Percentiles rank a stretch among this genome's conserved stretches.
phyloP scores from a whole-genome alignment of 2,329 filamentous ascomycete species.

The Aureobasidium mangrovei region DNA sequence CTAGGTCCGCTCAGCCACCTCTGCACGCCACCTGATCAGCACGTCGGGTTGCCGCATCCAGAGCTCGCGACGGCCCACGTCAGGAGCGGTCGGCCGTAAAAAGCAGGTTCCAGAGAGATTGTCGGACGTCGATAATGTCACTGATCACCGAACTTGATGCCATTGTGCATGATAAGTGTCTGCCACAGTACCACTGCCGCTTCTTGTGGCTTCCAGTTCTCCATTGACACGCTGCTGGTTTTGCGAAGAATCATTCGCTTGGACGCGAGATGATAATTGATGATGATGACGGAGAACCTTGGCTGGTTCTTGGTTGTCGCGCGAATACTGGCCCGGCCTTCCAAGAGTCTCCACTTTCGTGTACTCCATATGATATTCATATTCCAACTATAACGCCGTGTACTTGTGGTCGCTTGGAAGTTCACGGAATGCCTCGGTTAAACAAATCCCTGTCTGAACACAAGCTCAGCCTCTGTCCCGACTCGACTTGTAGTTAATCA shows the following conservation, averaged over 20 bases:
- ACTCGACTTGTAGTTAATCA: not conserved
- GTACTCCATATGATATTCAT: no score
- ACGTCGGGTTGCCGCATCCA: not conserved
- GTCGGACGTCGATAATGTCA: not conserved
- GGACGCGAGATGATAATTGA: no score
- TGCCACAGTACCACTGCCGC: conserved; percentile 1
- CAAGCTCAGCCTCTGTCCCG: not conserved
- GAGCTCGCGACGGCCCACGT: not conserved
- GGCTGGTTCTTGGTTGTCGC: no score
- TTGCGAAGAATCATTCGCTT: not conserved
- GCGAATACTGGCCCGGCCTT: no score
- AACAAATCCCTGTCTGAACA: not conserved
- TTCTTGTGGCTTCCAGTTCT: not conserved
- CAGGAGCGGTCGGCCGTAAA: not conserved
- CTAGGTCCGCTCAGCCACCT: not conserved
- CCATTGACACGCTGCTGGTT: not conserved
- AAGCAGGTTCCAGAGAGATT: conserved; percentile 1
- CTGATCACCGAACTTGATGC: conserved; percentile 9
- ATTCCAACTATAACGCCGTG: no score
- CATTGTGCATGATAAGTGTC: conserved; percentile 5
- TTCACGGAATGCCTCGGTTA: not conserved
- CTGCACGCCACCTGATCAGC: conserved; percentile 3
- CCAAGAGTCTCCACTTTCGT: no score
- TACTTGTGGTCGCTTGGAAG: no score
- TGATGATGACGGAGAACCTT: no score